Evolutionary conservation across 2,329 filamentous ascomycete species (phyloP), one percentile per base, ranked within the genome.

Genomic region (Mycocentrospora acerina): DNA sequence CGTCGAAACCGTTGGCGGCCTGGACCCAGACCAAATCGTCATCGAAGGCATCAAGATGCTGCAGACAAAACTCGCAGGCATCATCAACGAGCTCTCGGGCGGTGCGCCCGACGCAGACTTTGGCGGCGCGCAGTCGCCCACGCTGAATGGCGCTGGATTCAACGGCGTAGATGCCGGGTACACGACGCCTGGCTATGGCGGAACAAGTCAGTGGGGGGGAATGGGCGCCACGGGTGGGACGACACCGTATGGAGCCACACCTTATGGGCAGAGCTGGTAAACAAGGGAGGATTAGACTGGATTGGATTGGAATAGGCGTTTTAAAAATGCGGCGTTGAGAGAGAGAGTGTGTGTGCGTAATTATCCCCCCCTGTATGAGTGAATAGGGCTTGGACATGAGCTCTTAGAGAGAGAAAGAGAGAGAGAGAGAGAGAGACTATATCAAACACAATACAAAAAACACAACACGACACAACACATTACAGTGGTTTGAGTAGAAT

Each of bases 21-120:
- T 97, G 44, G 88, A 93, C 19, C 91, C 93, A 0, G 91, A 98
- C 60, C 79, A 82, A 46, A 93, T 97, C 55, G 82, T 98, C 35
- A 84, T 90, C 57, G 83, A 89, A 57, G 90, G 90, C 24, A 95
- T 98, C 66, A 83, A 86, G 48, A 85, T 89, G 18, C 74, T 98
- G 39, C 93, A 97, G 67, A 81, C 86, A 53, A 98, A 98, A 72
- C 80, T 98, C 24, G 93, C 90, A 2, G 78, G 77, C 4, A 80
- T 96, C 26, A 85, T 95, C 44, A 75, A 80, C 43, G 79, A 81
- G 22, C 69, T 85, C 51, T 76, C 78, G 37, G 79, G 80, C 45
- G 49, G 75, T 35, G 80, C 81, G 42, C 71, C 42, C 65, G 72
- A 56, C 60, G 73, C 53, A 65, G 77, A 78, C 42, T 80, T 80